Evolutionary conservation across 1,284 basidiomycete species (phyloP).

Genomic region (Ceratobasidium sp.): DNA sequence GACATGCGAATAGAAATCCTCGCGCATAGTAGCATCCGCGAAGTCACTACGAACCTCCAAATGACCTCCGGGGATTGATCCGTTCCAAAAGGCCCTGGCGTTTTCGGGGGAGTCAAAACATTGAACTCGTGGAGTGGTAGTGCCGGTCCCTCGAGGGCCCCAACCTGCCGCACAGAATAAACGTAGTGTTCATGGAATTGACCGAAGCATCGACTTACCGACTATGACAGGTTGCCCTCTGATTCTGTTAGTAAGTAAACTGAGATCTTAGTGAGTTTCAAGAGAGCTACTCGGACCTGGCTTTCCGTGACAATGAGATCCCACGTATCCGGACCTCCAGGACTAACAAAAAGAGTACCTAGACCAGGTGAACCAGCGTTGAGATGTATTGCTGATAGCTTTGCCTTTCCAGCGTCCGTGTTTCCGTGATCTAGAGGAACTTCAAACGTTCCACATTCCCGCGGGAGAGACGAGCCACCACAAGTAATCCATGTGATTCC

Average conservation of each 20-base stretch:
- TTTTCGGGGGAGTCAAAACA: constrained; percentile 26
- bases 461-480: not conserved
- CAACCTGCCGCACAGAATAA: constrained; percentile 12
- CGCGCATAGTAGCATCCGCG: constrained; percentile 21
- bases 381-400: constrained; percentile 2
- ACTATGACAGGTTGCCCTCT: constrained; percentile 22
- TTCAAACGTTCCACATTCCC: constrained; percentile 21
- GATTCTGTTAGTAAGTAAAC: not conserved
- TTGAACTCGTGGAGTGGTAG: not conserved
- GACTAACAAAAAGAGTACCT: constrained; percentile 41
- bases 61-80: constrained; percentile 23
- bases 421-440: constrained; percentile 35
- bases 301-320: not conserved
- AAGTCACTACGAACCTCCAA: constrained; percentile 40
- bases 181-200: not conserved
- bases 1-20: constrained; percentile 39
- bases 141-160: constrained; percentile 37
- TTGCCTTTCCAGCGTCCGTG: constrained; percentile 12
- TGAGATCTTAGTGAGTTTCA: not conserved
- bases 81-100: constrained; percentile 13
- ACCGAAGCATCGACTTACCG: constrained; percentile 1
- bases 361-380: constrained; percentile 7
- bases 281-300: not conserved
- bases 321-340: constrained; percentile 21
- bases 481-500: not conserved